Evolutionary conservation across 495 filamentous ascomycete genomes (phyloP).

Genomic region (Podospora pseudoanserina): DNA sequence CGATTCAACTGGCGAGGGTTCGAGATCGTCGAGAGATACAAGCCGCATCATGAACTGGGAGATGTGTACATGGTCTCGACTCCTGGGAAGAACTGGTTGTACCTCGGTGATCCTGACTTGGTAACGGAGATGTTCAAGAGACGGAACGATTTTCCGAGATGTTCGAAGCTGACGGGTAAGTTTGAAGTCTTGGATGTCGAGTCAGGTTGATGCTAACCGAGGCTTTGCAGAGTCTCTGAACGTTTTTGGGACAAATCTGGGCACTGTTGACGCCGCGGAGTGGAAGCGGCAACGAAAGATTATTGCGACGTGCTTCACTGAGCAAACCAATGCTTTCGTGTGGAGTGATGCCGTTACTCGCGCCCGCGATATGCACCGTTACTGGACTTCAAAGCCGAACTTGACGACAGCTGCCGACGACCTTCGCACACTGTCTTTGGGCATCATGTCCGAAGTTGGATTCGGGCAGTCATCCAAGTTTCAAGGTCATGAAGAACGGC

Average conservation of each 20-base stretch:
- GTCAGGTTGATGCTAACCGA: slow-evolving; percentile 26
- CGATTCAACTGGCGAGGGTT: slow-evolving; percentile 37
- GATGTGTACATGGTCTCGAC: slow-evolving; percentile 43
- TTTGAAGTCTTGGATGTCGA: neutral
- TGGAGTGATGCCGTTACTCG: slow-evolving; percentile 46
- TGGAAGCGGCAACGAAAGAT: slow-evolving; percentile 49
- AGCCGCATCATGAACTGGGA: slow-evolving; percentile 40
- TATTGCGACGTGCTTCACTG: slow-evolving; percentile 42
- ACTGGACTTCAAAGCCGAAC: slow-evolving; percentile 33
- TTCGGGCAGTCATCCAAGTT: slow-evolving; percentile 44
- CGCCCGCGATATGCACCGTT: slow-evolving; percentile 45
- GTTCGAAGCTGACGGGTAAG: slow-evolving; percentile 7
- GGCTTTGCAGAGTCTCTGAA: slow-evolving; percentile 43
- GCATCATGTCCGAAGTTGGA: slow-evolving; percentile 43
- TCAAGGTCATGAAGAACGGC: slow-evolving; percentile 19
- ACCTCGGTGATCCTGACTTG: slow-evolving; percentile 40
- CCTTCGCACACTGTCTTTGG: slow-evolving; percentile 41
- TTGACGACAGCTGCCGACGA: slow-evolving; percentile 34
- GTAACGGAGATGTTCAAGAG: slow-evolving; percentile 36
- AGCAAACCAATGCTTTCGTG: slow-evolving; percentile 46
- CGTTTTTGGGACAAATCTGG: slow-evolving; percentile 47
- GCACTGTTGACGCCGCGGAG: slow-evolving; percentile 39
- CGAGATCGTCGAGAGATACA: slow-evolving; percentile 37
- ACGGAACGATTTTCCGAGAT: slow-evolving; percentile 43
- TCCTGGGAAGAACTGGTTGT: slow-evolving; percentile 39